Evolutionary conservation across 148 eudicot species (phyloP), one percentile per base, ranked within the genome.

Genomic region (Cornus florida): DNA sequence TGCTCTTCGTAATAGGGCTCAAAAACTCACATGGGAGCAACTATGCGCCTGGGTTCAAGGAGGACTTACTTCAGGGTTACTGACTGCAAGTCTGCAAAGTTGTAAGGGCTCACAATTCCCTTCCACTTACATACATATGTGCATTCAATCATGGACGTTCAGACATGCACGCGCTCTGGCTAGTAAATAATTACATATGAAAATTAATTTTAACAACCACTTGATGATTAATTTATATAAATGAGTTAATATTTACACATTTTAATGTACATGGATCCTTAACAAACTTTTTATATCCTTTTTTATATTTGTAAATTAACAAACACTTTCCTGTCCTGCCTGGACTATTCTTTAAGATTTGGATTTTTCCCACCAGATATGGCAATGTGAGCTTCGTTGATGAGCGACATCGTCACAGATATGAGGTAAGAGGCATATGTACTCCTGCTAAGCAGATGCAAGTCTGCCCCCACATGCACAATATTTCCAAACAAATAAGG

Each of bases 371-470:
- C 28, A 0, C 28, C 81, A 92, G 97, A 79, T 90, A 92, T 80
- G 97, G 91, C 24, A 91, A 87, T 78, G 65, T 53, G 59, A 87
- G 83, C 75, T 89, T 84, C 80, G 83, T 92, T 48, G 94, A 92
- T 76, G 97, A 92, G 86, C 83, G 97, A 72, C 97, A 92, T 89
- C 92, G 97, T 5, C 97, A 92, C 78, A 84, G 97, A 91, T 92
- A 92, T 60, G 97, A 92, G 97, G 97, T 92, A 53, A 53, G 59
- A 11, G 59, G 19, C 68, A 65, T 65, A 19, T 19, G 39, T 28
- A 65, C 62, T 39, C 14, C 59, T 53, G n/a, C n/a, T 14, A 11
- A 14, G 19, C 14, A 53, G 0, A 48, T 48, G 53, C 53, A 7
- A 4, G 0, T 53, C 17, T 16, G 19, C 17, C 14, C 59, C 14